Evolutionary conservation across 148 eudicot genomes (phyloP), one percentile per base, ranked within the genome.

Genomic region (Silene latifolia): DNA sequence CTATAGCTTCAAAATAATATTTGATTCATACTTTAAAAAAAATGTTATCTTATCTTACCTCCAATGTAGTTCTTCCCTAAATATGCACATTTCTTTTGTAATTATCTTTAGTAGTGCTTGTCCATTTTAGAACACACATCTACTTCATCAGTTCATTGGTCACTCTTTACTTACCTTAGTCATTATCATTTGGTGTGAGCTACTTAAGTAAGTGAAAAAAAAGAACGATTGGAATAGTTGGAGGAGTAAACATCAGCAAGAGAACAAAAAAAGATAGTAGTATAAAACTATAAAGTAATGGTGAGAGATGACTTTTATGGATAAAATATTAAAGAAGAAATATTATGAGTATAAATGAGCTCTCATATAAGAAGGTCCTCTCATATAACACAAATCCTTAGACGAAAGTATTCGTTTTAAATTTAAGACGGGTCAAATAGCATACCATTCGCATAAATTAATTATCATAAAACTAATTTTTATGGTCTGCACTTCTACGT

Each of bases 161-260:
- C 4, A 6, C 47, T 25, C 20, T 65, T 65, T 65, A 14, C 69
- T 65, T 32, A 32, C n/a, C 47, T 11, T 65, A 32, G 47, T 64
- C 68, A 4, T 64, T 64, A 15, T 64, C 68, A 25, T 15, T 64
- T 64, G 42, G 68, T 64, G 44, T 64, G 9, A 63, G 27, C n/a
- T 13, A 47, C 51, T 47, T 47, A 10, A 48, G 54, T 11, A 4
- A 9, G 54, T 48, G 3, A 1, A 27, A 48, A 27, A 48, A 64
- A 64, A 25, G 44, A 64, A 64, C 68, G 68, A 64, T 27, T 64
- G 27, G 42, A 64, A 64, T 64, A 64, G 42, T 64, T 64, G 68
- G 18, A 64, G 17, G 19, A 27, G 68, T 29, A 27, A 27, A 27
- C 39, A 27, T 64, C 68, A 64, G 27, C 42, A 11, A 64, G 42